Base-by-base conservation (phyloP, 805 yeast species). In the Metschnikowia koreensis region DNA sequence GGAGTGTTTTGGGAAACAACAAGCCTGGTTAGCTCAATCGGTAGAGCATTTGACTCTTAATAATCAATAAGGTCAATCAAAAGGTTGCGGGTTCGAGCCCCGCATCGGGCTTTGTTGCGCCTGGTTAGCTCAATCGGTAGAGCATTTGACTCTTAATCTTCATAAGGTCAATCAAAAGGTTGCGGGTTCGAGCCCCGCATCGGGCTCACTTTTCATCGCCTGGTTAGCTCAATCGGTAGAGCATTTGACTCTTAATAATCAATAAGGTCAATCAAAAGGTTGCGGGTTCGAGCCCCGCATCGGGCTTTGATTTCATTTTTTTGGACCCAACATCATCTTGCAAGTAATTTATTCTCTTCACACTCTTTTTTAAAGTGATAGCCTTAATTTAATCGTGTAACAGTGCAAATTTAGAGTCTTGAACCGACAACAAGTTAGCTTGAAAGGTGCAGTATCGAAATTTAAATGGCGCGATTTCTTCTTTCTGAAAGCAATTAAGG, bases 141-240 rank as follows among this genome's bases (percentile, higher is more conserved):
- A 58, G 61, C 61, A 58, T 58, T 58, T 58, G 61, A 58, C 61
- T 58, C 61, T 58, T 58, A 58, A 54, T 26, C 55, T 44, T 49
- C 38, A 49, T 58, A 58, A 58, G 61, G 61, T 58, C 61, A 58
- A 58, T 58, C 61, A 58, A 58, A 58, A 58, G 61, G 61, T 58
- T 58, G 61, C 61, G 61, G 61, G 61, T 58, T 58, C 61, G 61
- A 58, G 59, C 62, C 62, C 62, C 61, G 62, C 62, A 59, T 59
- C 62, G 62, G 62, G 62, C 62, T 58, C 42, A 33, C 26, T 48
- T 53, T 52, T 51, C 34, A 31, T 31, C 34, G 60, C 60, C 60
- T 57, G 60, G 60, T 57, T 57, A 57, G 60, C 60, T 57, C 60
- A 57, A 57, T 57, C 60, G 60, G 60, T 55, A 57, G 60, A 57